Percentiles rank a stretch among this genome's conserved stretches.
Conservation (phyloP, 2,329 filamentous ascomycete species). For the Plenodomus lindquistii region DNA sequence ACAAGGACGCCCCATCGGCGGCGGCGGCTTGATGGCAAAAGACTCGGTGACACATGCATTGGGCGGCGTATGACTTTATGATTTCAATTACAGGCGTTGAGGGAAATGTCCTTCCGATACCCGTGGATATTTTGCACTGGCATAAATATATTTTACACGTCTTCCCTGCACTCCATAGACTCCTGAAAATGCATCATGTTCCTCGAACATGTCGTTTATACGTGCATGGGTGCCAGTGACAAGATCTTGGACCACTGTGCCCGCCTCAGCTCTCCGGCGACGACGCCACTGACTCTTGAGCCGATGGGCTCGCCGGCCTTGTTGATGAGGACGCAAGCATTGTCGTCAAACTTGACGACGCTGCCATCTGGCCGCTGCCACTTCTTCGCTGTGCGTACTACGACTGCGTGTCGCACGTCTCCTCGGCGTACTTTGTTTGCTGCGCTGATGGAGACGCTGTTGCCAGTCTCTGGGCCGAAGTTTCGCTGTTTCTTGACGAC, state of each 20-base stretch:
- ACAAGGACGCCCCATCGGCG: not conserved
- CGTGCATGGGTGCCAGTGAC: constrained; percentile 85
- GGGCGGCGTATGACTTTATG: constrained; percentile 29
- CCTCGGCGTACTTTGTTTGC: constrained; percentile 95
- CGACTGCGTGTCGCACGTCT: constrained; percentile 93
- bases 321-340: constrained; percentile 95
- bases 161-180: constrained; percentile 20
- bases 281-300: constrained; percentile 73
- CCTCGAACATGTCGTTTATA: constrained; percentile 50
- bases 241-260: constrained; percentile 99
- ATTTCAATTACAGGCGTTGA: constrained; percentile 31
- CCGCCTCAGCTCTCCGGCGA: constrained; percentile 84
- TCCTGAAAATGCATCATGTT: constrained; percentile 24
- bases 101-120: constrained; percentile 39
- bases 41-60: constrained; percentile 33
- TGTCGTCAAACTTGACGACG: constrained; percentile 93
- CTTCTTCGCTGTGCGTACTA: constrained; percentile 89
- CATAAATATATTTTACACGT: constrained; percentile 36
- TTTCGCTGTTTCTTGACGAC: constrained; percentile 95
- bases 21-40: constrained; percentile 8
- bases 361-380: constrained; percentile 85
- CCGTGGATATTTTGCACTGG: constrained; percentile 38
- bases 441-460: constrained; percentile 70
- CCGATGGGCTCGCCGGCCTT: constrained; percentile 96
- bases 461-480: constrained; percentile 71